Percentiles rank a stretch among this genome's conserved stretches.
phyloP scores from a whole-genome alignment of 345 rosid species.

The Theobroma cacao region DNA sequence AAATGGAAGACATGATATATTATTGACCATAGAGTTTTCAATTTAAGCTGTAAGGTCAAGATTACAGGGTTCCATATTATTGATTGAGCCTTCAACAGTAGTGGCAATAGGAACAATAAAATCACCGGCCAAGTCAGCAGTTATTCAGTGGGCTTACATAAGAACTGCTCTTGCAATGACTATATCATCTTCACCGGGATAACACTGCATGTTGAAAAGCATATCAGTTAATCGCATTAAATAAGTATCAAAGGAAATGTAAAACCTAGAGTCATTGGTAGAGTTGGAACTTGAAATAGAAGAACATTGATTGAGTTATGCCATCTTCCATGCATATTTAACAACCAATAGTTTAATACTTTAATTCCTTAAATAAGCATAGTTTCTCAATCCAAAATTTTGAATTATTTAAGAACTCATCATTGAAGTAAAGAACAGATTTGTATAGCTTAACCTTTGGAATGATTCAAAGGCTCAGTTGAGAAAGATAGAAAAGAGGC shows the following conservation, averaged over 20 bases:
- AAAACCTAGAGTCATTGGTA: not conserved
- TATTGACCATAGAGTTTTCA: not conserved
- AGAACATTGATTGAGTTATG: not conserved
- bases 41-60: not conserved
- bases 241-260: constrained; percentile 5
- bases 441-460: not conserved
- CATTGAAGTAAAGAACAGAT: not conserved
- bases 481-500: not conserved
- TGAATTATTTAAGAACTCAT: not conserved
- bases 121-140: not conserved
- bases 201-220: constrained; percentile 65
- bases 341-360: not conserved
- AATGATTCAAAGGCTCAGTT: not conserved
- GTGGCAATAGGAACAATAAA: not conserved
- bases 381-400: not conserved
- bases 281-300: constrained; percentile 2
- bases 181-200: constrained; percentile 97
- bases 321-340: constrained; percentile 8
- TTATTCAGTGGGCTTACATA: constrained; percentile 46
- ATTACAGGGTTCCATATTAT: not conserved
- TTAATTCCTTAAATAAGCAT: not conserved
- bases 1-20: not conserved
- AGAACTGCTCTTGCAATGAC: constrained; percentile 82
- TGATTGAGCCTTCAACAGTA: not conserved
- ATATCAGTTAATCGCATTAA: constrained; percentile 5